Base-by-base conservation (phyloP, 208 protist species). In the Angomonas deanei region DNA sequence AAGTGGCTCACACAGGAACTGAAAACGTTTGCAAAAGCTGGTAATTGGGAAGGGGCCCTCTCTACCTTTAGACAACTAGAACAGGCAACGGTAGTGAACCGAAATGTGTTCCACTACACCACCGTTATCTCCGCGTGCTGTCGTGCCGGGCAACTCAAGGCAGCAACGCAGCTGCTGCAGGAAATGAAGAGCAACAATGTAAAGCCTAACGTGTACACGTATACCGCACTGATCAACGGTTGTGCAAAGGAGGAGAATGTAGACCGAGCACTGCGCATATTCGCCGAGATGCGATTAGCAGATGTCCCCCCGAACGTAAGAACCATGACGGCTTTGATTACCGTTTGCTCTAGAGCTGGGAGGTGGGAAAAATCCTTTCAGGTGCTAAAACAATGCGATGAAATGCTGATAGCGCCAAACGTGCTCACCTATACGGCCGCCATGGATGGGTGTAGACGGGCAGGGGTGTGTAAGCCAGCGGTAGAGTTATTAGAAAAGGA, bases 41-140 rank as follows among this genome's bases (percentile, higher is more conserved):
- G 89, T 26, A 83, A 93, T 65, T 96, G 89, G 89, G 84, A 93
- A 24, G 76, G 70, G 31, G 89, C 89, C 1, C 66, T 92, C 28
- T 57, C 76, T 42, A 86, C 74, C 8, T 78, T 96, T 21, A 63
- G 68, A 24, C 82, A 86, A 19, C 64, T 92, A 27, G 62, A 88
- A 62, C 72, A 89, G 34, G 65, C 77, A 8, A 85, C 77, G 19
- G 69, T 92, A n/a, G 76, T 96, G 26, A 76, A 83, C 26, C 84
- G 69, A 23, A 96, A 96, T 66, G 89, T 96, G 15, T 96, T 86
- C 56, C 89, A 96, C 70, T 96, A 93, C 72, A 96, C 85, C 6
- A 92, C 86, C 1, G 76, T 88, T 13, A 84, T 96, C 68, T 88
- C 68, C 33, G 86, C 84, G 11, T 96, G 89, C 74, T 75, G 76